Evolutionary conservation across 2,329 filamentous ascomycete genomes (phyloP).

Genomic region (Fusarium denticulatum): DNA sequence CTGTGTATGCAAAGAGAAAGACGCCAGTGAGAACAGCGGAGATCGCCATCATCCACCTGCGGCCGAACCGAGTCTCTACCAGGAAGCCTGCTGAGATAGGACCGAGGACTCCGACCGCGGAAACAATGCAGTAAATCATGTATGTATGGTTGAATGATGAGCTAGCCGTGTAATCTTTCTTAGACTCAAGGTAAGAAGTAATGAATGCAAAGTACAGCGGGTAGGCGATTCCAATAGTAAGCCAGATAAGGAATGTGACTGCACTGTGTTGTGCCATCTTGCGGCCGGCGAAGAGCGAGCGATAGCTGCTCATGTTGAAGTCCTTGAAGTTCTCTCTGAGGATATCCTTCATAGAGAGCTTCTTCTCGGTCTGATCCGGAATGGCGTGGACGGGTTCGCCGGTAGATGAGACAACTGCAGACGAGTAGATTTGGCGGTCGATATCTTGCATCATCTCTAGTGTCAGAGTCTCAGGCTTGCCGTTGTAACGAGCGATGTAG

Average conservation of each 20-base stretch:
- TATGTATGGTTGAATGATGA: slow-evolving; percentile 8
- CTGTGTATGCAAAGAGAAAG: slow-evolving; percentile 34
- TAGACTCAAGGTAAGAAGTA: slow-evolving; percentile 44
- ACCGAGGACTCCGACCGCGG: slow-evolving; percentile 35
- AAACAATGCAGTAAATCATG: slow-evolving; percentile 38
- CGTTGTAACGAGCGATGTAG: slow-evolving; percentile 15
- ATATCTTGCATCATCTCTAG: slow-evolving; percentile 32
- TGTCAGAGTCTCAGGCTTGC: slow-evolving; percentile 25
- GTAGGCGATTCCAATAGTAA: slow-evolving; percentile 66
- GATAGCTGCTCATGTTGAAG: slow-evolving; percentile 61
- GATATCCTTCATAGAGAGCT: neutral
- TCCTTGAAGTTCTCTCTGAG: slow-evolving; percentile 53
- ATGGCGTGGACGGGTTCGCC: neutral
- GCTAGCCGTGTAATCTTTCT: neutral
- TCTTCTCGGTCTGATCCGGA: neutral
- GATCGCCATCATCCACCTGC: slow-evolving; percentile 1
- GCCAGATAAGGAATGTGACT: slow-evolving; percentile 66
- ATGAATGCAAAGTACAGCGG: slow-evolving; percentile 64
- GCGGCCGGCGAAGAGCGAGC: slow-evolving; percentile 62
- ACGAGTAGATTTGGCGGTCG: slow-evolving; percentile 12
- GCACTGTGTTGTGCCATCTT: slow-evolving; percentile 63
- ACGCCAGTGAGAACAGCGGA: slow-evolving; percentile 14
- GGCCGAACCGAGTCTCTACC: slow-evolving; percentile 33
- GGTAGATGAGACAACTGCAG: neutral
- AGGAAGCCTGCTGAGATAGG: slow-evolving; percentile 32